Evolutionary conservation across 139 green algal genomes (phyloP).

Genomic region (Coelastrella sp.): DNA sequence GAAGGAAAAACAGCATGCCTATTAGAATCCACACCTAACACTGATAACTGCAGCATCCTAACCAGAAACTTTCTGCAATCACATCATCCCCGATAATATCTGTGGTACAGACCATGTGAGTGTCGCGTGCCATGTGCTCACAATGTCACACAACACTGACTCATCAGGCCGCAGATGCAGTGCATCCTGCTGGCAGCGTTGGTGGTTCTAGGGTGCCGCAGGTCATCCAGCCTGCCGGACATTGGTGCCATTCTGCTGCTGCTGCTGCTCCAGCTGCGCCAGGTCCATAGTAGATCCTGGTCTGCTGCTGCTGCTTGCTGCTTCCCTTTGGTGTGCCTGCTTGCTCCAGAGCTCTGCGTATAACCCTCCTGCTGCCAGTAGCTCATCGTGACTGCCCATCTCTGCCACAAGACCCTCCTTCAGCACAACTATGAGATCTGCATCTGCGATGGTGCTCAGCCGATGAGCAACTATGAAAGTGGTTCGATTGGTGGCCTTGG

Average conservation of each 20-base stretch:
- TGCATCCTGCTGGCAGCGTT: neutral
- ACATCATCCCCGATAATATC: neutral
- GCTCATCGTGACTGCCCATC: constrained; percentile 71
- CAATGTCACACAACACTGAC: neutral
- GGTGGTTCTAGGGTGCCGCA: neutral
- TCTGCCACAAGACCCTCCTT: constrained; percentile 55
- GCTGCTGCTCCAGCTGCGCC: constrained; percentile 6
- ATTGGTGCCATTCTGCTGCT: constrained; percentile 15
- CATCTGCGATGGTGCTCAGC: constrained; percentile 83
- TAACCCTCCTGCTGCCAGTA: constrained; percentile 72
- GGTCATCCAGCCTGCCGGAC: neutral
- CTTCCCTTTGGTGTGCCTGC: constrained; percentile 36
- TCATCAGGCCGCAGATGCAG: neutral
- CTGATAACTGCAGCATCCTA: neutral
- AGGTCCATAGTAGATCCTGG: neutral
- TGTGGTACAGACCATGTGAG: too few relatives aligned
- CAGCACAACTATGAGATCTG: constrained; percentile 85
- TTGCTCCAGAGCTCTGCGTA: constrained; percentile 67
- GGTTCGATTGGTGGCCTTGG: constrained; percentile 69
- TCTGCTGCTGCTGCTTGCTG: neutral
- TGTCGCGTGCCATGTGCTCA: too few relatives aligned
- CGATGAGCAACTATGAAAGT: constrained; percentile 91
- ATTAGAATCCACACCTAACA: neutral
- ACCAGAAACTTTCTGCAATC: neutral
- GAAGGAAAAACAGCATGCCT: too few relatives aligned